Evolutionary conservation across 2,329 filamentous ascomycete species (phyloP).

Genomic region (Cladosporium sp.): DNA sequence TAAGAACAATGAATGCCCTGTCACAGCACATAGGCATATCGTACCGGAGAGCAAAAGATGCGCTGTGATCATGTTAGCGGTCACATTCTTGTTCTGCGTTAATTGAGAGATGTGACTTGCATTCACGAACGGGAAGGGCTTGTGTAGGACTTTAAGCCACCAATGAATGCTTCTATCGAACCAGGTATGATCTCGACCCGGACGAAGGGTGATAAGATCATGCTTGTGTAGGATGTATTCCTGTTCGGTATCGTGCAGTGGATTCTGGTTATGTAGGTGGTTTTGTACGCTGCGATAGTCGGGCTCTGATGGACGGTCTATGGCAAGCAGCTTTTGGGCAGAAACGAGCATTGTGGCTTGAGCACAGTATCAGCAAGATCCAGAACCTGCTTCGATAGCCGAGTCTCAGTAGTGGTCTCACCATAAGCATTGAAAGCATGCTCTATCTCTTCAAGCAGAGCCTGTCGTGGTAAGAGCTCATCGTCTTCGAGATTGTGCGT

Average conservation of each 20-base stretch:
- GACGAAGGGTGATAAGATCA: constrained; percentile 37
- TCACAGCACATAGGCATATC: not conserved
- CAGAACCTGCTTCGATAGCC: no score
- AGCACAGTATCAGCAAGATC: not conserved
- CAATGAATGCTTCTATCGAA: constrained; percentile 32
- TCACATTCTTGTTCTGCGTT: not conserved
- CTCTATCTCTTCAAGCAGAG: constrained; percentile 11
- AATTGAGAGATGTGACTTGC: not conserved
- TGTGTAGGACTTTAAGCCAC: constrained; percentile 13
- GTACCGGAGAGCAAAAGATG: constrained; percentile 3
- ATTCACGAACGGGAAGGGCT: constrained; percentile 2
- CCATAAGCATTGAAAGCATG: constrained; percentile 14
- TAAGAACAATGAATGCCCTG: not conserved
- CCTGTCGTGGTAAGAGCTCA: not conserved
- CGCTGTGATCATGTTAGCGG: not conserved
- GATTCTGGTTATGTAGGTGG: constrained; percentile 21
- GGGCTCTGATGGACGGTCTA: not conserved
- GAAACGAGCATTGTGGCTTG: not conserved
- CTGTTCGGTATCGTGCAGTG: constrained; percentile 23
- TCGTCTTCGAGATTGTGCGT: constrained; percentile 15
- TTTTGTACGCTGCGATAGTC: not conserved
- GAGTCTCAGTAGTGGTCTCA: no score
- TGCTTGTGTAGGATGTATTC: constrained; percentile 36
- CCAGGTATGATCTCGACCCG: constrained; percentile 38
- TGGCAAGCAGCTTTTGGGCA: not conserved